These are phyloP conservation scores for Delphinella strobiligena DNA, from an alignment of 2,329 filamentous ascomycete species.

Conservation along the genomic window DNA sequence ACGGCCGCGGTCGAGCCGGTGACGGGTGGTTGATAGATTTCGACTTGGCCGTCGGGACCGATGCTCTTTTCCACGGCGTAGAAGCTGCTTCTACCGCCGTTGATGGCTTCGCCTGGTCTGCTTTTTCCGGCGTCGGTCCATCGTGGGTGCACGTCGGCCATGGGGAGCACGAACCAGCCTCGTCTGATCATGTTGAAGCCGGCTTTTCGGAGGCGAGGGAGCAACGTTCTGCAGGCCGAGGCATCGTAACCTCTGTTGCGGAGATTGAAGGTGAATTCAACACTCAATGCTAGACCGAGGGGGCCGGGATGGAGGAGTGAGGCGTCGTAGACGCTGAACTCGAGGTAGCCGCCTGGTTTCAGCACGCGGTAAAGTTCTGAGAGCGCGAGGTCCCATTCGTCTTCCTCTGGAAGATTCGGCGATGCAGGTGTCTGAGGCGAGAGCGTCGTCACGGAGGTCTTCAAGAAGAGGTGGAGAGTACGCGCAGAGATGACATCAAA, in stretches of 20 bases:
- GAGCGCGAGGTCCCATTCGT: conserved; percentile 82
- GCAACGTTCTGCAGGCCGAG: conserved; percentile 66
- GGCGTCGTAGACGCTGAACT: conserved; percentile 81
- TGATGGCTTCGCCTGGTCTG: background rate
- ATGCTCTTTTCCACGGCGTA: conserved; percentile 23
- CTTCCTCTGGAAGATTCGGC: conserved; percentile 34
- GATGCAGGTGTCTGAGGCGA: no score
- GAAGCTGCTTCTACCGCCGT: conserved; percentile 4
- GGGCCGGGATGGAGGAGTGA: conserved; percentile 79
- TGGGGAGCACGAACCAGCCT: conserved; percentile 79
- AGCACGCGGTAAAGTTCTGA: conserved; percentile 80
- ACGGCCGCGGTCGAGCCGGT: conserved; percentile 24
- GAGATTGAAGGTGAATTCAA: conserved; percentile 85
- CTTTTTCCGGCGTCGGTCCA: conserved; percentile 22
- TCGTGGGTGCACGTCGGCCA: conserved; percentile 40
- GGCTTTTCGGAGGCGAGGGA: conserved; percentile 58
- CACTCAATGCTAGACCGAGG: conserved; percentile 66
- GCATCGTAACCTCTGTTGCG: conserved; percentile 86
- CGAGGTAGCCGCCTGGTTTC: conserved; percentile 84
- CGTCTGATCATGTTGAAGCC: conserved; percentile 74
- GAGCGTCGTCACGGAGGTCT: conserved; percentile 48
- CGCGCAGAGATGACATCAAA: conserved; percentile 90
- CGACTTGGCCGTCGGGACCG: conserved; percentile 14
- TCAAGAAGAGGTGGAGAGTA: conserved; percentile 74
- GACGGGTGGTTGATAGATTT: conserved; percentile 18